Evolutionary conservation across 345 rosid genomes (phyloP).

Genomic region (Arabidopsis suecica): DNA sequence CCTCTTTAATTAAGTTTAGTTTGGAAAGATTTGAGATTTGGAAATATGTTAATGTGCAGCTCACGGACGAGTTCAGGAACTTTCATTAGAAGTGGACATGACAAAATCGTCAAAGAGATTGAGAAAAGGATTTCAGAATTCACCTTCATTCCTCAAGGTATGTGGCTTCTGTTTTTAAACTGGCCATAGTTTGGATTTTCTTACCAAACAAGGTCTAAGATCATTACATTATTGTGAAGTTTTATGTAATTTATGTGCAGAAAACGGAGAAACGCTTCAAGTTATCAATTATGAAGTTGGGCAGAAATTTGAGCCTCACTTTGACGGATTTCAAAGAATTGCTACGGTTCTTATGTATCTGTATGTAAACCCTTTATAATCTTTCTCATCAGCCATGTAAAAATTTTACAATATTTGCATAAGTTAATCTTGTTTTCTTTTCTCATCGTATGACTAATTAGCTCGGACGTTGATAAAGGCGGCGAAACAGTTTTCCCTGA

Average conservation of each 20-base stretch:
- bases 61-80: slow-evolving; percentile 89
- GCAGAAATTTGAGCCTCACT: slow-evolving; percentile 89
- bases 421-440: slow-evolving; percentile 11
- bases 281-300: slow-evolving; percentile 92
- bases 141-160: slow-evolving; percentile 60
- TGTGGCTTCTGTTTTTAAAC: not conserved
- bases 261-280: slow-evolving; percentile 92
- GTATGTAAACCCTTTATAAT: slow-evolving; percentile 50
- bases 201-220: not conserved
- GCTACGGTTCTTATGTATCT: slow-evolving; percentile 96
- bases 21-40: not conserved
- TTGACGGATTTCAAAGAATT: slow-evolving; percentile 77
- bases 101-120: slow-evolving; percentile 65
- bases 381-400: not conserved
- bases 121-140: slow-evolving; percentile 89
- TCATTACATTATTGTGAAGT: not conserved
- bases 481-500: slow-evolving; percentile 91
- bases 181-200: not conserved
- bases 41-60: slow-evolving; percentile 36
- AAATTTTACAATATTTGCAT: not conserved
- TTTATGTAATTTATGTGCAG: slow-evolving; percentile 48
- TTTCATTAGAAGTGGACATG: slow-evolving; percentile 74
- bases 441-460: slow-evolving; percentile 36
- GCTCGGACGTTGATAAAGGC: slow-evolving; percentile 94
- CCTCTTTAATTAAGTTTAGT: not conserved